Conservation (phyloP, 2,329 filamentous ascomycete genomes). For the Xylaria digitata region DNA sequence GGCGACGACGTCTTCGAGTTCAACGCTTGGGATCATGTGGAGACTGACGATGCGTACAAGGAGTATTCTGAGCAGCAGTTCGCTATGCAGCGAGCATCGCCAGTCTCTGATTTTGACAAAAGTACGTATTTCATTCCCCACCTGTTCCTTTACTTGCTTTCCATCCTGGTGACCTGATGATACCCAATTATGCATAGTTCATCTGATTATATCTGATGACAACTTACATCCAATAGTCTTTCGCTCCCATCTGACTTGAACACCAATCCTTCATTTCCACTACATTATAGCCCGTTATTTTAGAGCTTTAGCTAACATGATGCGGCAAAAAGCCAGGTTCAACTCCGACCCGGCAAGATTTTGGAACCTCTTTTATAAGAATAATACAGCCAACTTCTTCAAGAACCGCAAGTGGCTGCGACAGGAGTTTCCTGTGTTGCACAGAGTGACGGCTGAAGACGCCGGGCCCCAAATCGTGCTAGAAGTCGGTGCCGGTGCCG, state of each 20-base stretch:
- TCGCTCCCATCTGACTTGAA: conserved; percentile 77
- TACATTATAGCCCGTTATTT: neutral
- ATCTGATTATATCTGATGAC: conserved; percentile 75
- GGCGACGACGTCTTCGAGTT: conserved; percentile 94
- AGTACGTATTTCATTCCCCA: conserved; percentile 60
- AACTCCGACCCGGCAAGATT: conserved; percentile 91
- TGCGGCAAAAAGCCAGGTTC: conserved; percentile 72
- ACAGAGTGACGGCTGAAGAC: conserved; percentile 75
- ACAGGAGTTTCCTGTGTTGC: conserved; percentile 94
- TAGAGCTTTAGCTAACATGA: conserved; percentile 21
- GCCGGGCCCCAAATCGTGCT: conserved; percentile 78
- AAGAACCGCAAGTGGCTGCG: conserved; percentile 98
- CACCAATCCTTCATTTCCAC: conserved; percentile 16
- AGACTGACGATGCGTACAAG: conserved; percentile 88
- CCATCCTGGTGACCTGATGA: conserved; percentile 62
- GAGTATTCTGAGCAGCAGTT: conserved; percentile 88
- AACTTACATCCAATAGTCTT: conserved; percentile 69
- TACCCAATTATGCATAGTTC: conserved; percentile 73
- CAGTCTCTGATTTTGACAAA: conserved; percentile 94
- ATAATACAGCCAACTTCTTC: conserved; percentile 98
- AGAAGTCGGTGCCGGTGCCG: conserved; percentile 94
- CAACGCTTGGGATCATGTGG: conserved; percentile 99
- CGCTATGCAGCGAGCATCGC: conserved; percentile 82
- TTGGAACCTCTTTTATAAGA: conserved; percentile 99
- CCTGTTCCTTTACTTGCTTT: conserved; percentile 1